Conservation (phyloP, 2,329 filamentous ascomycete species). For the Colletotrichum gigasporum region DNA sequence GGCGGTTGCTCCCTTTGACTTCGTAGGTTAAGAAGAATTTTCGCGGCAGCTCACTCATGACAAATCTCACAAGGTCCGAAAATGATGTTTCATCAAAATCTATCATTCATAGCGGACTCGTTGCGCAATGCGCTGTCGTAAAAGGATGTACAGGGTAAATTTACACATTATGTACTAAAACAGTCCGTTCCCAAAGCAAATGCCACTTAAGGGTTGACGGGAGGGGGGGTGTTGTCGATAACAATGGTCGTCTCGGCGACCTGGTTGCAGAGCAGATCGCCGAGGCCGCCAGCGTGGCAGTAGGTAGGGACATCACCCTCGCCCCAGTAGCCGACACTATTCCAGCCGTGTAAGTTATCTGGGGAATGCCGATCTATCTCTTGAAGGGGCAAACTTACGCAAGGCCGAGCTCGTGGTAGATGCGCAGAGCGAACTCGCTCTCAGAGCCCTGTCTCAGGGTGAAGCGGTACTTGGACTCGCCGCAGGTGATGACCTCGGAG, state of each 20-base stretch:
- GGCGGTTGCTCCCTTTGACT: no score
- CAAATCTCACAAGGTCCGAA: no score
- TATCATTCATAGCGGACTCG: neutral
- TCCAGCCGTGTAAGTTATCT: neutral
- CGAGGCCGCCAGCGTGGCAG: conserved; percentile 34
- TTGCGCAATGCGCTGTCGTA: neutral
- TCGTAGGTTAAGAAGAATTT: no score
- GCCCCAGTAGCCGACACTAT: conserved; percentile 33
- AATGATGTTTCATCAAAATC: neutral
- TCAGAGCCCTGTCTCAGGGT: conserved; percentile 30
- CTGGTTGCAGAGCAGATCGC: conserved; percentile 35
- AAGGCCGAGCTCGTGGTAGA: conserved; percentile 36
- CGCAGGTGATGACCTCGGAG: conserved; percentile 37
- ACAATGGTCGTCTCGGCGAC: conserved; percentile 32
- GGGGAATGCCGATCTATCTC: no score
- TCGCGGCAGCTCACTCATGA: no score
- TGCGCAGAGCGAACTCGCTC: conserved; percentile 33
- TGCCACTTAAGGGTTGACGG: neutral
- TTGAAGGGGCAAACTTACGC: conserved; percentile 33
- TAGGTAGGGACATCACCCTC: conserved; percentile 33
- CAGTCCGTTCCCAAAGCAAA: neutral
- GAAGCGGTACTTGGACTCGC: conserved; percentile 41
- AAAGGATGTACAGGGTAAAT: neutral
- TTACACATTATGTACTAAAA: neutral
- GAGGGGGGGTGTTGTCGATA: conserved; percentile 25